A percentile compares a stretch with the other conserved stretches of the same genome.
These are phyloP conservation scores for Calonectria pseudoturangicola DNA, from an alignment of 2,329 filamentous ascomycete species.

Conservation along the genomic window DNA sequence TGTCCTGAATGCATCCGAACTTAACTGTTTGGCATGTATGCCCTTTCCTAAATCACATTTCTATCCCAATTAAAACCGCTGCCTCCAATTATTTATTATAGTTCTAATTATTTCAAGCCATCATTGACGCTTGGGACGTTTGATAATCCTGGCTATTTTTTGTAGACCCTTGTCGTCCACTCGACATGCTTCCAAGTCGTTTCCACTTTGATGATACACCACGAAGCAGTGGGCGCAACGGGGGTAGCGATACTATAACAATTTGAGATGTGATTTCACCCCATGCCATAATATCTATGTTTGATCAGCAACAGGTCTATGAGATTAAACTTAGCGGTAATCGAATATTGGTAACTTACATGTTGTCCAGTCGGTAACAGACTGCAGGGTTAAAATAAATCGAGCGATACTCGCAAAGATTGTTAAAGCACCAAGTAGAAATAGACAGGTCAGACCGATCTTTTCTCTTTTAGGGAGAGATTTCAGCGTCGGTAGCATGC, in stretches of 20 bases:
- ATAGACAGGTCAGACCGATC: neutral
- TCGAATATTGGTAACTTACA: neutral
- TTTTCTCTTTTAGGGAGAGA: constrained; percentile 1
- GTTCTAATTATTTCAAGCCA: neutral
- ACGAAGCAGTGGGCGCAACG: constrained; percentile 11
- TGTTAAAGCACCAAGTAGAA: constrained; percentile 1
- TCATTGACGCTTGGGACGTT: neutral
- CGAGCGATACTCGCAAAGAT: constrained; percentile 21
- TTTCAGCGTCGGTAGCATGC: constrained; percentile 17
- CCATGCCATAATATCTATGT: constrained; percentile 19
- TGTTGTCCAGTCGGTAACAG: neutral
- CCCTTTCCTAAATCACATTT: too few species aligned
- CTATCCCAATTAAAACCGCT: too few species aligned
- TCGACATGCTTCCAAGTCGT: neutral
- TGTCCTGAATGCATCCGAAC: too few species aligned
- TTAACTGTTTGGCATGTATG: too few species aligned
- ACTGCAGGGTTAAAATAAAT: neutral
- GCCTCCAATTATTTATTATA: neutral
- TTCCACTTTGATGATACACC: neutral
- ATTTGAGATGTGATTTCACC: neutral
- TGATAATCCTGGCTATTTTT: constrained; percentile 19
- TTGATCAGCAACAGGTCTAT: neutral
- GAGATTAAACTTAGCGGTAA: too few species aligned
- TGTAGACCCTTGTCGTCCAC: neutral
- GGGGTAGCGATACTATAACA: constrained; percentile 9